These are phyloP conservation scores for button mushroom (Agaricus bisporus) DNA, from an alignment of 768 basidiomycete genomes.

Conservation along the genomic window DNA sequence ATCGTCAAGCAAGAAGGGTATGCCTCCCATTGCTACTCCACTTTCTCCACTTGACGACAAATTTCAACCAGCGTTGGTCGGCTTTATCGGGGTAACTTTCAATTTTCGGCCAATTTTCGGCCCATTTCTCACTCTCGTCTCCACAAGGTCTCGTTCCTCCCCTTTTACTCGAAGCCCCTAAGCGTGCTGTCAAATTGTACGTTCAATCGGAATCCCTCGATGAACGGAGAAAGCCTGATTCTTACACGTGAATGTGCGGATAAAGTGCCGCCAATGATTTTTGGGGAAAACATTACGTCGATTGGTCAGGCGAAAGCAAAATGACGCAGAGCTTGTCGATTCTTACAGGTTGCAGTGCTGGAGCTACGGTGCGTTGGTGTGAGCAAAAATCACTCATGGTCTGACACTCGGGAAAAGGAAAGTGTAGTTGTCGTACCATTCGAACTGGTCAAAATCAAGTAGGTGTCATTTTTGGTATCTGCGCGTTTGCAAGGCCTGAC, in stretches of 20 bases:
- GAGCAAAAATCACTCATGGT: background rate
- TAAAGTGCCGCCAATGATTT: constrained; percentile 77
- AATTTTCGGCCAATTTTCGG: background rate
- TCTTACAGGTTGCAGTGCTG: constrained; percentile 88
- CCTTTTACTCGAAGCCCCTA: constrained; percentile 92
- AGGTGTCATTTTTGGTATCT: constrained; percentile 8
- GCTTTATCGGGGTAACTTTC: constrained; percentile 72
- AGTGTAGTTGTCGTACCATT: constrained; percentile 95
- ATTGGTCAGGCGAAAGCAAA: constrained; percentile 59
- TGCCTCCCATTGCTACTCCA: constrained; percentile 18
- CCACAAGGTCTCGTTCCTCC: constrained; percentile 87
- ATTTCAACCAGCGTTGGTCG: constrained; percentile 52
- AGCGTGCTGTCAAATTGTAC: constrained; percentile 94
- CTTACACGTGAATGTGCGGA: constrained; percentile 1
- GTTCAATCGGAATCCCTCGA: constrained; percentile 17
- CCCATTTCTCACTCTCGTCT: background rate
- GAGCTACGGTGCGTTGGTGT: constrained; percentile 58
- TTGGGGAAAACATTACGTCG: constrained; percentile 82
- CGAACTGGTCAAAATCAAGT: constrained; percentile 91
- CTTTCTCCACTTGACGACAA: background rate
- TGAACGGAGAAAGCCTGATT: background rate
- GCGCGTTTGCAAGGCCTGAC: background rate
- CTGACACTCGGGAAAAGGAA: constrained; percentile 40
- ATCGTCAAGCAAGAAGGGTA: constrained; percentile 93
- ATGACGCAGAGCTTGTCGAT: constrained; percentile 90